Base-by-base conservation (phyloP, 176 grass and related monocot species). In the Pontederia paniculata region DNA sequence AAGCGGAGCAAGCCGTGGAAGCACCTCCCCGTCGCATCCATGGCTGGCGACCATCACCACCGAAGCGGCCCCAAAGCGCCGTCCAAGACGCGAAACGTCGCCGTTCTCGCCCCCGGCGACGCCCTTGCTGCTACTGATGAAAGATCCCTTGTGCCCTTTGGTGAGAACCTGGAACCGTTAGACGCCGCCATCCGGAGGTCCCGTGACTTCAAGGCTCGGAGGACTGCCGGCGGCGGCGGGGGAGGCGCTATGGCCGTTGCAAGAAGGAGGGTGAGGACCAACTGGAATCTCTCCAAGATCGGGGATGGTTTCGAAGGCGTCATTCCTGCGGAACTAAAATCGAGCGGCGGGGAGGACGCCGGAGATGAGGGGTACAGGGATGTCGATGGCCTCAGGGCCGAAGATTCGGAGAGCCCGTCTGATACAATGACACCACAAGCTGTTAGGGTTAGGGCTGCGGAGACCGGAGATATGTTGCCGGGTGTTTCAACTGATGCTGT, bases 1-100 rank as follows among this genome's bases (percentile, higher is more conserved):
- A 74, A 71, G 57, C 74, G 74, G 72, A 64, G 23, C 44, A 82
- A 79, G 62, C 14, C 46, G 0, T 68, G 18, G 45, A 64, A 50
- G 45, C 21, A 28, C 14, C 7, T 16, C 7, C 49, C 23, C 14
- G 12, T 5, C 21, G 12, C 61, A 9, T 12, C 56, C 28, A 8
- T 9, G 56, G 13, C 15, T 16, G 21, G 25, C 21, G 12, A 18
- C 23, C 61, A 69, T 45, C 69, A 55, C 31, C 79, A 64, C 1
- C 69, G 67, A 61, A 65, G 13, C 22, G 12, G 44, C 54, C 31
- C 44, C 43, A 70, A 58, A 44, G 15, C 21, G 8, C 21, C 44
- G 16, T 46, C 67, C 54, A 42, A 63, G 18, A 48, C 71, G 37
- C 78, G 73, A 56, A 63, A 66, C 57, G 63, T 74, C 48, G 79